Evolutionary conservation across 2,329 filamentous ascomycete species (phyloP).

Genomic region (Hypoxylon sp.): DNA sequence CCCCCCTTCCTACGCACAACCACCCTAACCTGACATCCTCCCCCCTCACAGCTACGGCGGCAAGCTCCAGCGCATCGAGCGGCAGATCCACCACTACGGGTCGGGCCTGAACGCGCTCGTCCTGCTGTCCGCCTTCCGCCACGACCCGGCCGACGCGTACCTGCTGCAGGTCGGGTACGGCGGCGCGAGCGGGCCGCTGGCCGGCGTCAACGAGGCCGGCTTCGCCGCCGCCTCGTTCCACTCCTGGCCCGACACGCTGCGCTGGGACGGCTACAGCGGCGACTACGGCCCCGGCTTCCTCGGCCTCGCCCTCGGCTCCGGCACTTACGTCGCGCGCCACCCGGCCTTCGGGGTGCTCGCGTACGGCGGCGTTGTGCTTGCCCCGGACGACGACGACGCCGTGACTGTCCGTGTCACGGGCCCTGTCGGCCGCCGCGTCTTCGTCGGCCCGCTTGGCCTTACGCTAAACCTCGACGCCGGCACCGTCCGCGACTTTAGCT

Average conservation of each 20-base stretch:
- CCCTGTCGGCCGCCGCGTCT: conserved; percentile 56
- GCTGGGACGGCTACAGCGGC: conserved; percentile 64
- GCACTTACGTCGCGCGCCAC: conserved; percentile 58
- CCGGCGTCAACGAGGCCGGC: conserved; percentile 63
- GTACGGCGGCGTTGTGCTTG: conserved; percentile 56
- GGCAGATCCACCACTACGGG: conserved; percentile 68
- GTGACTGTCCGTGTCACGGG: conserved; percentile 54
- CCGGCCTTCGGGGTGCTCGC: conserved; percentile 54
- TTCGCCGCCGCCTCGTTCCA: conserved; percentile 65
- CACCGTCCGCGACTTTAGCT: conserved; percentile 50
- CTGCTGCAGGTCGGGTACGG: conserved; percentile 63
- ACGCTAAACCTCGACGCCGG: conserved; percentile 54
- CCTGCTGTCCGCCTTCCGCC: conserved; percentile 60
- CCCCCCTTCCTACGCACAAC: neutral
- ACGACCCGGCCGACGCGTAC: conserved; percentile 56
- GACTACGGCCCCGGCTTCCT: conserved; percentile 66
- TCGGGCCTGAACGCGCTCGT: conserved; percentile 65
- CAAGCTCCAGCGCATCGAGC: conserved; percentile 53
- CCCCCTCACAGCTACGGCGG: conserved; percentile 54
- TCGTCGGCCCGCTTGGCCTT: conserved; percentile 56
- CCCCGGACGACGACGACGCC: conserved; percentile 26
- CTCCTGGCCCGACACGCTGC: conserved; percentile 62
- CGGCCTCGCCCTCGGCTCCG: conserved; percentile 58
- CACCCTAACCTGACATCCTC: neutral
- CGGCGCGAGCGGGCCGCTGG: conserved; percentile 60